These are phyloP conservation scores for Kodamaea kaohsiungensis DNA, from an alignment of 805 yeast genomes.

Conservation along the genomic window DNA sequence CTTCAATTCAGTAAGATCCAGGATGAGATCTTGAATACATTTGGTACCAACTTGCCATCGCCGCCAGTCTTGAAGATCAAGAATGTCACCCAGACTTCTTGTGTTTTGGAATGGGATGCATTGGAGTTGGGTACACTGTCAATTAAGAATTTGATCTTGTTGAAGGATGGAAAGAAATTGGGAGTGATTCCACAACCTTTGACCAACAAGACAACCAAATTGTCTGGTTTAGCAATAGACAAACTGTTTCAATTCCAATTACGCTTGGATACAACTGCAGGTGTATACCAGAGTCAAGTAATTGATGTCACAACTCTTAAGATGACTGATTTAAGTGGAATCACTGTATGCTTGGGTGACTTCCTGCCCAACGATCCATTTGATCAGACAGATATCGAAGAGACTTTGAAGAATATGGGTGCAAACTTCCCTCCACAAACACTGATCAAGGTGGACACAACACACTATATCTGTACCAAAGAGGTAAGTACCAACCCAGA, in stretches of 20 bases:
- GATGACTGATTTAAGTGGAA: conserved; percentile 94
- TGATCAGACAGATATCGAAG: conserved; percentile 54
- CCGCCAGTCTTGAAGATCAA: conserved; percentile 66
- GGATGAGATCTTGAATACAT: conserved; percentile 66
- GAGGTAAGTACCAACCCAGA: conserved; percentile 65
- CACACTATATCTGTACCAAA: conserved; percentile 80
- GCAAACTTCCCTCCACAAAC: conserved; percentile 72
- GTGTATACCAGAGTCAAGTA: conserved; percentile 69
- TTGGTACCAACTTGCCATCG: conserved; percentile 72
- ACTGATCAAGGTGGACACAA: conserved; percentile 82
- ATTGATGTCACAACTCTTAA: conserved; percentile 82
- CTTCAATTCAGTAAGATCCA: conserved; percentile 65
- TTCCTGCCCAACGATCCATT: conserved; percentile 56
- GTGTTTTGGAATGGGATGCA: conserved; percentile 93
- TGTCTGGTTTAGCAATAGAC: conserved; percentile 90
- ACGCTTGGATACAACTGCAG: conserved; percentile 85
- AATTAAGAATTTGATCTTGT: conserved; percentile 72
- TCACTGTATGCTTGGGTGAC: conserved; percentile 87
- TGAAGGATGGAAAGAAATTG: conserved; percentile 70
- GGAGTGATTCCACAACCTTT: conserved; percentile 85
- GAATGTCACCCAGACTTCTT: conserved; percentile 91
- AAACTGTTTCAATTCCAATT: conserved; percentile 77
- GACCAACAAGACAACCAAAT: conserved; percentile 75
- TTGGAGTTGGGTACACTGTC: conserved; percentile 80
- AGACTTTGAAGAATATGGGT: conserved; percentile 67